Conservation (phyloP, 2,329 filamentous ascomycete species). For the Lanzia echinophila region DNA sequence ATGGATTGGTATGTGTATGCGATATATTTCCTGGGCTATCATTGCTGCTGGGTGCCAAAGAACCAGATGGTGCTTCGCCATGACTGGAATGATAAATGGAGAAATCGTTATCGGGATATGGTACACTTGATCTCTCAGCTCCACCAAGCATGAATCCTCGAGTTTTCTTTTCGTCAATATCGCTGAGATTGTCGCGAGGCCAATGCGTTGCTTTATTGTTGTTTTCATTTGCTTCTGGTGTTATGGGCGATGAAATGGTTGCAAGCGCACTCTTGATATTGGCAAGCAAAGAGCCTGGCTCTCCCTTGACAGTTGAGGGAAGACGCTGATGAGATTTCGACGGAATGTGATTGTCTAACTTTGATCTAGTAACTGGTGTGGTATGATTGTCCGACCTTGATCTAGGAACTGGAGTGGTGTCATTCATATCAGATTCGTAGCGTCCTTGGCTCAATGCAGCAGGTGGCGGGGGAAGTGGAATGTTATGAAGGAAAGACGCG, state of each 20-base stretch:
- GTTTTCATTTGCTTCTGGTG: background rate
- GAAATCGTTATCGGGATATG: background rate
- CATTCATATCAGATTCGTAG: background rate
- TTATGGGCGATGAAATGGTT: conserved; percentile 4
- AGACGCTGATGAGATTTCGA: conserved; percentile 4
- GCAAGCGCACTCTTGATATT: conserved; percentile 10
- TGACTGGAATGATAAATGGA: conserved; percentile 9
- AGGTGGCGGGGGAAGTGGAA: conserved; percentile 14
- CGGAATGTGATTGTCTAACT: too few relatives aligned
- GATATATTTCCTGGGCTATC: background rate
- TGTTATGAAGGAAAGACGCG: conserved; percentile 8
- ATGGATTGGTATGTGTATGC: background rate
- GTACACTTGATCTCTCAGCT: background rate
- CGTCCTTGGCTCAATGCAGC: conserved; percentile 5
- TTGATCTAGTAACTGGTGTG: conserved; percentile 1
- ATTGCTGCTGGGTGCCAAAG: conserved; percentile 5
- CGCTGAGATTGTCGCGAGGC: conserved; percentile 1
- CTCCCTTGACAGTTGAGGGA: background rate
- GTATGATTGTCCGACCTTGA: conserved; percentile 4
- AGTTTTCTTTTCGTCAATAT: background rate
- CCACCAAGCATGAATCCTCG: background rate
- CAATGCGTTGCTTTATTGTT: background rate
- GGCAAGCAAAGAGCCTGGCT: background rate
- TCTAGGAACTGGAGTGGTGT: conserved; percentile 1
- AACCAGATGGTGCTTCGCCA: conserved; percentile 7